Conservation (phyloP, 768 basidiomycete species). For the Candolleomyces eurysporus region DNA sequence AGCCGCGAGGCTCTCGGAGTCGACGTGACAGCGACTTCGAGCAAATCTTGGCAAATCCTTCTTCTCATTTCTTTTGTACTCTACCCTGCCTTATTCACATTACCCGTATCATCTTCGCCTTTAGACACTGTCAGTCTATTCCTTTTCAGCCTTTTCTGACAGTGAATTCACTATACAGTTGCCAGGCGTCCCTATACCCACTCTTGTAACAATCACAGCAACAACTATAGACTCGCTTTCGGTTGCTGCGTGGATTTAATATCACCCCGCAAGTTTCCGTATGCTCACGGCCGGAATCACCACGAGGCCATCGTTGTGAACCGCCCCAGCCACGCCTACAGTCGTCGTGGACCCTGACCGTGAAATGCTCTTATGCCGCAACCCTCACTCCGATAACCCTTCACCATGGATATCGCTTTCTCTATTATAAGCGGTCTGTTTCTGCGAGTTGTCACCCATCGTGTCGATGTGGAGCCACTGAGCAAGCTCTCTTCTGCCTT, state of each 20-base stretch:
- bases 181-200: not conserved
- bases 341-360: not conserved
- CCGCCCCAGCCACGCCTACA: not conserved
- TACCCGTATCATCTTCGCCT: no score
- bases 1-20: not conserved
- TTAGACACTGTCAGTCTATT: no score
- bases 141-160: not conserved
- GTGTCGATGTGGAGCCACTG: constrained; percentile 21
- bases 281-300: not conserved
- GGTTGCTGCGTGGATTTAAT: not conserved
- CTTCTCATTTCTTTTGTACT: no score
- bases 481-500: constrained; percentile 30
- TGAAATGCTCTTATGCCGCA: constrained; percentile 7
- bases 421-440: constrained; percentile 41
- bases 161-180: not conserved
- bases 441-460: constrained; percentile 34
- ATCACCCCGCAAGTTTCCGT: constrained; percentile 1
- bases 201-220: not conserved
- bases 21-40: not conserved
- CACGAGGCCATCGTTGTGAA: constrained; percentile 2
- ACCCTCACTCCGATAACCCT: constrained; percentile 4
- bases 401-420: constrained; percentile 39
- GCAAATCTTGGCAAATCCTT: no score
- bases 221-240: not conserved
- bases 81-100: no score